Base-by-base conservation (phyloP, 495 filamentous ascomycete species). In the Parathielavia appendiculata region DNA sequence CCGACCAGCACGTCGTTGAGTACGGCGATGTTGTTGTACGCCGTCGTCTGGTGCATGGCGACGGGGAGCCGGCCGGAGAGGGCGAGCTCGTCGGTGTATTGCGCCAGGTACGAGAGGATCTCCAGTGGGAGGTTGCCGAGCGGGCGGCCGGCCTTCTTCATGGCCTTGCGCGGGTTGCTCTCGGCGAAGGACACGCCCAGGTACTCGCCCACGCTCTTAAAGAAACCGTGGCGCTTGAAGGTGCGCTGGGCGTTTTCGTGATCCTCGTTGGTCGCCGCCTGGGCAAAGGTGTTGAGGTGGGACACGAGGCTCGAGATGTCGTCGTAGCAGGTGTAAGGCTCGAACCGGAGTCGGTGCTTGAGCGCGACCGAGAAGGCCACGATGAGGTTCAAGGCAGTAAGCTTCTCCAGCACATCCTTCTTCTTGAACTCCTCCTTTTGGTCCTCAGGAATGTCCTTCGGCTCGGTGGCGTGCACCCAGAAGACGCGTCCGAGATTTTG, bases 311-410 rank as follows among this genome's bases (percentile, higher is more conserved):
- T 75, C 6, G 73, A 60, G 11, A 90, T 74, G 64, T 90, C 86
- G 9, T 79, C 79, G 65, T 95, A 92, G 55, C 85, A 83, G 20
- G 86, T 82, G 69, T 88, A 90, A 0, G 90, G 88, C 65, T 96
- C 90, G 66, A 91, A 92, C 23, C 91, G 88, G n/a, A 96, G 82
- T 66, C 84, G 86, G 75, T 92, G 90, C 68, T 92, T 95, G 51
- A 92, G 77, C 0, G 90, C 71, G 9, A 89, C 78, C 34, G 86
- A 79, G 66, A 87, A 96, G 3, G 88, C 89, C 17, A 90, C 79
- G 57, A 93, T 79, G 40, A 95, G 81, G 69, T 95, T 93, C 68
- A 93, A 81, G 3, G 85, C 87, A 1, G 89, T 84, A 79, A 86
- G 69, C 73, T 92, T 92, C 47, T 74, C 78, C 9, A 95, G 74